These are phyloP conservation scores for Cladosporium sp. DNA, from an alignment of 2,329 filamentous ascomycete genomes.

Conservation along the genomic window DNA sequence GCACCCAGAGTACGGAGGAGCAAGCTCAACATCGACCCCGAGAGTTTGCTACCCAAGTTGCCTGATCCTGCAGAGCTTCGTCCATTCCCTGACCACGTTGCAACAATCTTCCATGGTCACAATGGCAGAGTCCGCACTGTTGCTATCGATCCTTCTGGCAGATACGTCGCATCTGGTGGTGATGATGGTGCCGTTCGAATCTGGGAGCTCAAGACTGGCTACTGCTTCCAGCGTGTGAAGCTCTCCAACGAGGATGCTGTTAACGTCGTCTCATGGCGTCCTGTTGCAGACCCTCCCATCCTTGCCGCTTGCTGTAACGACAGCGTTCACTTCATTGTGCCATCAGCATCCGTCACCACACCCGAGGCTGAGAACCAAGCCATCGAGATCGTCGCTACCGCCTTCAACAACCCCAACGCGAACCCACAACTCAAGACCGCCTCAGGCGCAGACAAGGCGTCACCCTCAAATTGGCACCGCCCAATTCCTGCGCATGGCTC, in stretches of 20 bases:
- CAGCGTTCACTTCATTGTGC: constrained; percentile 78
- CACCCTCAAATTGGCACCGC: constrained; percentile 76
- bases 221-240: constrained; percentile 80
- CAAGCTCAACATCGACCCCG: constrained; percentile 93
- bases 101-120: constrained; percentile 83
- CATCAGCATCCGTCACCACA: constrained; percentile 58
- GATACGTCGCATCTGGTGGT: constrained; percentile 85
- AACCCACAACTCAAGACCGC: constrained; percentile 49
- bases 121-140: constrained; percentile 82
- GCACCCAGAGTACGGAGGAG: constrained; percentile 89
- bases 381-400: constrained; percentile 44
- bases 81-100: constrained; percentile 88
- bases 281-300: constrained; percentile 73
- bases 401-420: constrained; percentile 87
- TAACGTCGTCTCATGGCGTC: constrained; percentile 84
- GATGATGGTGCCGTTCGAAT: constrained; percentile 90
- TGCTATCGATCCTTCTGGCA: constrained; percentile 77
- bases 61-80: constrained; percentile 89
- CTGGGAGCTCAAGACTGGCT: constrained; percentile 82
- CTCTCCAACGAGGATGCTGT: constrained; percentile 75
- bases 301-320: constrained; percentile 82
- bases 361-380: constrained; percentile 48
- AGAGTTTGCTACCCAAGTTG: constrained; percentile 85
- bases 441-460: constrained; percentile 60
- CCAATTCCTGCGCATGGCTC: constrained; percentile 70